Evolutionary conservation across 2,329 filamentous ascomycete species (phyloP), one percentile per base, ranked within the genome.

Genomic region (Talaromyces sp.): DNA sequence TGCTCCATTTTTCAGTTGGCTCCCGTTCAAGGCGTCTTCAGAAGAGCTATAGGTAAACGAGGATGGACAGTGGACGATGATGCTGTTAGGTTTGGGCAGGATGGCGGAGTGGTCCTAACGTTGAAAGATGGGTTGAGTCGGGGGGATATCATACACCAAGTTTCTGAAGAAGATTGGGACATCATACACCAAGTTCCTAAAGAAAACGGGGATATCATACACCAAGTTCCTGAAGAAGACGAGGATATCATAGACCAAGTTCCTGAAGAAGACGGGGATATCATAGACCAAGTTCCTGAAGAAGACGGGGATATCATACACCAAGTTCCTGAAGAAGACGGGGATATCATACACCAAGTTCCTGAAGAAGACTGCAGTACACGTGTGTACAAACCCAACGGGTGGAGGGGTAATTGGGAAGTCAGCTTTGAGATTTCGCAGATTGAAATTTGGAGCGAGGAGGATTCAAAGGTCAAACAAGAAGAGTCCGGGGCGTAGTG

Each of bases 371-470:
- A 28, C 13, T 17, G 33, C 3, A 22, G 19, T 22, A 36, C 17
- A 46, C 10, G 13, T 19, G 21, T 25, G 5, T 56, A 48, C 41
- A 50, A 5, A 8, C n/a, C 53, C 6, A 56, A 46, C 10, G 13
- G 6, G 7, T 21, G 5, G 9, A 46, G 53, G 25, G 53, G 53
- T 22, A 37, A 37, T 39, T 56, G 53, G 53, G 22, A 11, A 5
- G 33, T 56, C 2, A 15, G 33, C 5, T 25, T 56, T 22, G 53
- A 56, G 36, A 25, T 56, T 3, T 25, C 31, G 28, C 4, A 56
- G 15, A 46, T 56, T 5, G 53, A 56, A 19, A 46, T 56, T 35
- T 56, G 53, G 53, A 56, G 40, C 21, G 53, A 56, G 31, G 7
- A 22, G 41, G 41, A 45, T 10, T 28, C 4, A 28, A 4, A 28